Evolutionary conservation across 2,329 filamentous ascomycete genomes (phyloP), one percentile per base, ranked within the genome.

Genomic region (Fusarium proliferatum): DNA sequence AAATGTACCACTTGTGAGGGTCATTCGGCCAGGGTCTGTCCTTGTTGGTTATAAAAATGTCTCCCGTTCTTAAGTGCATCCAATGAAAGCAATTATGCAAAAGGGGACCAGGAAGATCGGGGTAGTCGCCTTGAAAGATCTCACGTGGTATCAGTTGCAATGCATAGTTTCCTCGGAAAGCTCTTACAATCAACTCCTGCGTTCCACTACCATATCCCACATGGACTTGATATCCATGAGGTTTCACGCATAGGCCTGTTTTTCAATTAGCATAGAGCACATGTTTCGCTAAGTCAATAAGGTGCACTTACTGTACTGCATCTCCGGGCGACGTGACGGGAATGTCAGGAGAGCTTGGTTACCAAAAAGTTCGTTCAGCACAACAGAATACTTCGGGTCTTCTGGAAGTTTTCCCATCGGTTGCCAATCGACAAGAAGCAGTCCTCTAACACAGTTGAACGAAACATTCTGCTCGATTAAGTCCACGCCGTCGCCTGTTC

Each of bases 41-140:
- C 11, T 33, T 63, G 12, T 46, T 57, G n/a, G 75, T 75, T 55
- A 78, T 78, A 2, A 77, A 23, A 5, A 78, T 33, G 12, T 73
- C 66, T 3, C 71, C 73, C 12, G 64, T 72, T 26, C 61, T 67
- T 5, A 78, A 61, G 11, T 78, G 72, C 43, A 91, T 79, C 89
- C 89, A 92, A 68, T 93, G 90, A 5, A 87, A 82, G 53, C 86
- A 90, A 15, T 84, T 79, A 0, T 85, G 73, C 0, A 89, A 69
- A 0, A 93, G 78, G 3, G 83, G 76, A 0, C 73, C 75, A 0
- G 90, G 91, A 2, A 91, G 80, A 69, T 90, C 88, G 1, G 59
- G 76, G 17, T 63, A 43, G 4, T 51, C 66, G 36, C 69, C 61
- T 4, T 58, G 61, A 17, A 78, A 78, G 6, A 21, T 55, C 3